phyloP scores from a whole-genome alignment of 202 grass and related monocot genomes.

The Schoenoplectus tabernaemontani region DNA sequence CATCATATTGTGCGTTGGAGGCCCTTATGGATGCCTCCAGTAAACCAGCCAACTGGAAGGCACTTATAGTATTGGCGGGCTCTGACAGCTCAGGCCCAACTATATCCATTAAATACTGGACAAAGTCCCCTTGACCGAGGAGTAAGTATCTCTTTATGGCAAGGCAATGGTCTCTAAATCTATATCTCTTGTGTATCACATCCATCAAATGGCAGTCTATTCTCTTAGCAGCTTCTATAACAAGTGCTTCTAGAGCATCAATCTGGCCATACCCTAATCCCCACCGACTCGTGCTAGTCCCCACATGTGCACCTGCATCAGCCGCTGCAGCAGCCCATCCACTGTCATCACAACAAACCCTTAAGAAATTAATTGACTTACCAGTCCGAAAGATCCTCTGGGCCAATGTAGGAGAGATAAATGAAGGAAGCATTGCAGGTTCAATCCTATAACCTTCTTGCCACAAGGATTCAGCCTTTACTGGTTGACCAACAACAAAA shows the following conservation, averaged over 20 bases:
- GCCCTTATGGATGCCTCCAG: slow-evolving; percentile 82
- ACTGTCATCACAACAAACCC: slow-evolving; percentile 85
- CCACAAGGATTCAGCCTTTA: slow-evolving; percentile 87
- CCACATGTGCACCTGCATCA: slow-evolving; percentile 63
- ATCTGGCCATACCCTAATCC: slow-evolving; percentile 86
- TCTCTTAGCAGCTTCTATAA: slow-evolving; percentile 76
- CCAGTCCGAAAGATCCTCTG: slow-evolving; percentile 80
- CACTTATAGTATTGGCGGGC: slow-evolving; percentile 87
- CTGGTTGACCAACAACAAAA: slow-evolving; percentile 70
- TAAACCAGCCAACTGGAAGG: slow-evolving; percentile 79
- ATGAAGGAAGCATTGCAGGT: slow-evolving; percentile 75
- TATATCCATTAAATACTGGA: slow-evolving; percentile 88
- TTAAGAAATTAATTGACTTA: slow-evolving; percentile 89
- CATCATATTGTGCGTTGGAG: slow-evolving; percentile 86
- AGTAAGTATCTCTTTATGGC: slow-evolving; percentile 94
- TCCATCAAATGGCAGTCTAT: slow-evolving; percentile 82
- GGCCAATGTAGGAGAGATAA: slow-evolving; percentile 80
- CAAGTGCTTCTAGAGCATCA: slow-evolving; percentile 74
- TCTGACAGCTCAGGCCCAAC: slow-evolving; percentile 91
- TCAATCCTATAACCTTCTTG: slow-evolving; percentile 80
- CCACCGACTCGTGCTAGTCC: slow-evolving; percentile 62
- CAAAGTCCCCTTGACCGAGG: slow-evolving; percentile 95
- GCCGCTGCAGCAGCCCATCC: slow-evolving; percentile 61
- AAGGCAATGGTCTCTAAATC: slow-evolving; percentile 85
- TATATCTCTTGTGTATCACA: slow-evolving; percentile 73